phyloP scores from a whole-genome alignment of 1,139 yeast genomes.

The Hyphopichia wangnamkhiaoensis region DNA sequence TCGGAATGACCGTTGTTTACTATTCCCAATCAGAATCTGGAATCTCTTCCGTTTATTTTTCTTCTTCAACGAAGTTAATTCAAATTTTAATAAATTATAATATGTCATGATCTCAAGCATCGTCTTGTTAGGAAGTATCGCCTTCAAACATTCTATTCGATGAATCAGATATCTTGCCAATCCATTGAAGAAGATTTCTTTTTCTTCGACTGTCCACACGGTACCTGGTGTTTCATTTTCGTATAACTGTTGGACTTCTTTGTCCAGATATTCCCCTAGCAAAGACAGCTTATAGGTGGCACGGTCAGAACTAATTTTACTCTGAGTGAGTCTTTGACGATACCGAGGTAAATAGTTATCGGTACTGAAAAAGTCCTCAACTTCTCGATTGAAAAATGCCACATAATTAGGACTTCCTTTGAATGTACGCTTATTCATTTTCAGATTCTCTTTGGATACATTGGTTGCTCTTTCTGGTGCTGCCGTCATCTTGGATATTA shows the following conservation, averaged over 20 bases:
- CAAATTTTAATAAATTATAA: conserved; percentile 38
- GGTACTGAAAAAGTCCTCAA: conserved; percentile 15
- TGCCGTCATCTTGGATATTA: not conserved
- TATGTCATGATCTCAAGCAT: conserved; percentile 47
- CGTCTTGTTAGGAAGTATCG: conserved; percentile 41
- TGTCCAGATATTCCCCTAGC: conserved; percentile 1
- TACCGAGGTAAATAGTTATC: conserved; percentile 4
- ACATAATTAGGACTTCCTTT: conserved; percentile 24
- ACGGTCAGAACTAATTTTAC: conserved; percentile 3
- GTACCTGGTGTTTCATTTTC: conserved; percentile 14
- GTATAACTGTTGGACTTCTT: not conserved
- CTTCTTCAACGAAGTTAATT: conserved; percentile 21
- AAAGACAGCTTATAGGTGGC: conserved; percentile 4
- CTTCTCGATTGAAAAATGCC: conserved; percentile 22
- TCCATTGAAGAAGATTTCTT: conserved; percentile 23
- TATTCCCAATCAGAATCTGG: conserved; percentile 8
- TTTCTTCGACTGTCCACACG: conserved; percentile 23
- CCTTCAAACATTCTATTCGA: conserved; percentile 39
- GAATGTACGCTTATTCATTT: conserved; percentile 12
- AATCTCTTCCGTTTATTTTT: conserved; percentile 6
- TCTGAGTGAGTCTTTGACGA: not conserved
- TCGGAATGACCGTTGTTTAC: not conserved
- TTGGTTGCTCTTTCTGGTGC: not conserved
- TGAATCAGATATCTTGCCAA: conserved; percentile 53
- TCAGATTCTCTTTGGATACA: not conserved